These are phyloP conservation scores for Ascoidea tarda DNA, from an alignment of 805 yeast genomes.

Conservation along the genomic window DNA sequence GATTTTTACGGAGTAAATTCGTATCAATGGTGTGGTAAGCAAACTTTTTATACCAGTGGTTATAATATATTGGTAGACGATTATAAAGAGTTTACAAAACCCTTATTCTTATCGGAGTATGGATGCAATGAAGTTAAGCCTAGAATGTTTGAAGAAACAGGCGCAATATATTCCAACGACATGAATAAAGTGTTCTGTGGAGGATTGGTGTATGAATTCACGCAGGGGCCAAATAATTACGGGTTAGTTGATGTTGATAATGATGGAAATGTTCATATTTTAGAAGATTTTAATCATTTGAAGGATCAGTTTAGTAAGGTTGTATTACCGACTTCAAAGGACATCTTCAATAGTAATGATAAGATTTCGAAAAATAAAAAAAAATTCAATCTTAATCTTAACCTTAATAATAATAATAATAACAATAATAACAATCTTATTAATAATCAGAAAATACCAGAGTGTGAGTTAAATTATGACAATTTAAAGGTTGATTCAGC, in stretches of 20 bases:
- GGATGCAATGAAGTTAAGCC: conserved; percentile 83
- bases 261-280: conserved; percentile 24
- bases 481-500: conserved; percentile 27
- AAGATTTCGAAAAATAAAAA: conserved; percentile 12
- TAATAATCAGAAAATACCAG: conserved; percentile 11
- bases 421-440: neutral
- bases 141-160: conserved; percentile 64
- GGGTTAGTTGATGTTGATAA: conserved; percentile 49
- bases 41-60: conserved; percentile 71
- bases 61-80: conserved; percentile 56
- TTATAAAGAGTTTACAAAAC: conserved; percentile 53
- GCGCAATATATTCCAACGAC: conserved; percentile 47
- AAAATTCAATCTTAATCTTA: conserved; percentile 24
- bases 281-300: conserved; percentile 35
- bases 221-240: conserved; percentile 68
- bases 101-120: conserved; percentile 81
- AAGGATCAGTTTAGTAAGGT: conserved; percentile 28
- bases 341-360: conserved; percentile 13
- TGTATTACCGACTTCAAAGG: conserved; percentile 17
- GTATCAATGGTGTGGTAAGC: conserved; percentile 73
- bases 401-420: conserved; percentile 8
- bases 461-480: conserved; percentile 20
- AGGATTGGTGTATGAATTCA: conserved; percentile 70
- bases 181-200: conserved; percentile 77
- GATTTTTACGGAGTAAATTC: conserved; percentile 79